A percentile compares a stretch with the other conserved stretches of the same genome.
phyloP scores from a whole-genome alignment of 495 filamentous ascomycete species.

The Lindgomyces ingoldianus region DNA sequence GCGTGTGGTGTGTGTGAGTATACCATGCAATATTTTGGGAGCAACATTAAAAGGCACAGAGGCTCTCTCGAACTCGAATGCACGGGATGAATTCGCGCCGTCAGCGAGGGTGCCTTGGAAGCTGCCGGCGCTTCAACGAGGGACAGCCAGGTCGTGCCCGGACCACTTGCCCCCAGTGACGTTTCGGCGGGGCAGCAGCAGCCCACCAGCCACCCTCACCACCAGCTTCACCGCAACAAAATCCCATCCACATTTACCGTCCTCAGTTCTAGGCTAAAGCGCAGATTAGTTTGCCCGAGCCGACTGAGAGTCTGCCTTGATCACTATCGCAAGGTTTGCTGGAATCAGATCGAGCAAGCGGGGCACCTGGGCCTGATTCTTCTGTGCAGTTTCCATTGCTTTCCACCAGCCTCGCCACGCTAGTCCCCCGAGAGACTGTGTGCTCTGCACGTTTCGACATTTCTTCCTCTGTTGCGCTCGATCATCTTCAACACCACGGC shows the following conservation, averaged over 20 bases:
- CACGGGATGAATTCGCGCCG: too few species aligned
- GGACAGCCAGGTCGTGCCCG: slow-evolving; percentile 1
- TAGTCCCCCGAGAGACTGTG: slow-evolving; percentile 12
- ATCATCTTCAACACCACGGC: neutral
- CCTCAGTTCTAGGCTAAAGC: neutral
- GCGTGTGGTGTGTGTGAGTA: neutral
- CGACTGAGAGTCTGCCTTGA: neutral
- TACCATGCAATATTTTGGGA: neutral
- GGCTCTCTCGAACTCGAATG: too few species aligned
- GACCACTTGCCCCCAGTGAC: slow-evolving; percentile 18
- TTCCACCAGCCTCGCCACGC: slow-evolving; percentile 38
- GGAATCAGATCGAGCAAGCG: neutral
- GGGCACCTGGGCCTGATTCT: neutral
- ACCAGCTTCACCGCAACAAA: too few species aligned
- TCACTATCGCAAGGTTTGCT: neutral
- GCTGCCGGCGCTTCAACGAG: too few species aligned
- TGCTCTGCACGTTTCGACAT: slow-evolving; percentile 6
- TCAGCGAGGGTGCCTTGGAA: slow-evolving; percentile 10
- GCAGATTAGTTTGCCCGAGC: neutral
- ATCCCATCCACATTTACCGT: too few species aligned
- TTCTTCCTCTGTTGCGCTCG: slow-evolving; percentile 22
- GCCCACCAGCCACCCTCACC: slow-evolving; percentile 13
- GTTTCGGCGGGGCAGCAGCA: slow-evolving; percentile 27
- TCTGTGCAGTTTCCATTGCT: slow-evolving; percentile 35
- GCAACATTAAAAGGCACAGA: too few species aligned